These are phyloP conservation scores for Paramecium sexaurelia DNA, from an alignment of 73 alveolate genomes.

Conservation along the genomic window DNA sequence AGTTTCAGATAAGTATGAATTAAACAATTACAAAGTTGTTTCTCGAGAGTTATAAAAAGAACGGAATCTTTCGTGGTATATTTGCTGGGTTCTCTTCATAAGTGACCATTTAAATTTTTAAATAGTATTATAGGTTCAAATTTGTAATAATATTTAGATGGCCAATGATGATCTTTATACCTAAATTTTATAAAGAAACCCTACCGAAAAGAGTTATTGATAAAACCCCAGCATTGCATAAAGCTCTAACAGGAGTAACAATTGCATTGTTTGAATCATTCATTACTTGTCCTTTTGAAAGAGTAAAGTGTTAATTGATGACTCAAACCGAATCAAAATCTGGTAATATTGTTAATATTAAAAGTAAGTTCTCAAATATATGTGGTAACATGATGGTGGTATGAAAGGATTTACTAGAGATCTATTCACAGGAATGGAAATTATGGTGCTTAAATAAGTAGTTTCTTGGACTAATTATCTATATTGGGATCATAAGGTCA, in stretches of 20 bases:
- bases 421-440: slow-evolving; percentile 11
- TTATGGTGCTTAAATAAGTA: neutral
- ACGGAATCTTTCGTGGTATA: slow-evolving; percentile 29
- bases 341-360: neutral
- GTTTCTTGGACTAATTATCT: slow-evolving; percentile 43
- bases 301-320: neutral
- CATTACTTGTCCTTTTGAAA: slow-evolving; percentile 11
- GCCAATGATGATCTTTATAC: slow-evolving; percentile 48
- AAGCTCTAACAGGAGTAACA: slow-evolving; percentile 14
- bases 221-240: neutral
- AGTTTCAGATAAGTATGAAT: slow-evolving; percentile 12
- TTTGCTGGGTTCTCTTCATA: slow-evolving; percentile 44
- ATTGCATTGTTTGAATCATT: slow-evolving; percentile 17
- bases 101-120: neutral
- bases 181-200: neutral
- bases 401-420: neutral
- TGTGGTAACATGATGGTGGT: neutral
- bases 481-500: slow-evolving; percentile 27
- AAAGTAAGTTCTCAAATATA: neutral
- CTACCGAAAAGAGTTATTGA: neutral
- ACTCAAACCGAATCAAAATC: neutral
- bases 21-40: neutral
- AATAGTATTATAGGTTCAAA: slow-evolving; percentile 33
- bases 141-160: neutral
- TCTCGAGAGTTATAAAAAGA: neutral